phyloP scores from a whole-genome alignment of 129 eudicot species.

The Heracleum sosnowskyi region DNA sequence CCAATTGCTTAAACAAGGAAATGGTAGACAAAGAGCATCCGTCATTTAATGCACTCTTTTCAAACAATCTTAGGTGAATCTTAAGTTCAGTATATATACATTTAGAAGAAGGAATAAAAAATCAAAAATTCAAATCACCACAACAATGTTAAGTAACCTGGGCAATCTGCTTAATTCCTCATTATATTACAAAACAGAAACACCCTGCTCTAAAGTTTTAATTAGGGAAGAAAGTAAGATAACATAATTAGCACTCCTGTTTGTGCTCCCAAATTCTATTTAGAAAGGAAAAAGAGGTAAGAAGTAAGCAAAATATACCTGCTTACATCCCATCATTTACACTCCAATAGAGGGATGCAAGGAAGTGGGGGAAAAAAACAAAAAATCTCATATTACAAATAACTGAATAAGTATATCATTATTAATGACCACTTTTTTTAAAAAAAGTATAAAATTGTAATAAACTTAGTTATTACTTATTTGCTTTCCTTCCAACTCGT shows the following conservation, averaged over 20 bases:
- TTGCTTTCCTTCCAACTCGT: background rate
- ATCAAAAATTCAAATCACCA: background rate
- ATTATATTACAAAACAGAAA: background rate
- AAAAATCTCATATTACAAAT: background rate
- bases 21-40: constrained; percentile 6
- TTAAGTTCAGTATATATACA: background rate
- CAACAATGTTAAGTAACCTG: background rate
- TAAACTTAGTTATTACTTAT: background rate
- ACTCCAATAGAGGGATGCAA: background rate
- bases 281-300: background rate
- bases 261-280: background rate
- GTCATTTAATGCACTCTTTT: constrained; percentile 14
- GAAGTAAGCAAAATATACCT: background rate
- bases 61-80: background rate
- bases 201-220: background rate
- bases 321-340: background rate
- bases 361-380: background rate
- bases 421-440: background rate
- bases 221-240: background rate
- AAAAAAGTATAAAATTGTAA: background rate
- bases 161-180: background rate
- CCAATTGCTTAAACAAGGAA: constrained; percentile 54
- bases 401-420: too few relatives aligned
- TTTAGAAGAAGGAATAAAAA: background rate
- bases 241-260: background rate